Conservation (phyloP, 2,329 filamentous ascomycete species). For the Periconia digitata region DNA sequence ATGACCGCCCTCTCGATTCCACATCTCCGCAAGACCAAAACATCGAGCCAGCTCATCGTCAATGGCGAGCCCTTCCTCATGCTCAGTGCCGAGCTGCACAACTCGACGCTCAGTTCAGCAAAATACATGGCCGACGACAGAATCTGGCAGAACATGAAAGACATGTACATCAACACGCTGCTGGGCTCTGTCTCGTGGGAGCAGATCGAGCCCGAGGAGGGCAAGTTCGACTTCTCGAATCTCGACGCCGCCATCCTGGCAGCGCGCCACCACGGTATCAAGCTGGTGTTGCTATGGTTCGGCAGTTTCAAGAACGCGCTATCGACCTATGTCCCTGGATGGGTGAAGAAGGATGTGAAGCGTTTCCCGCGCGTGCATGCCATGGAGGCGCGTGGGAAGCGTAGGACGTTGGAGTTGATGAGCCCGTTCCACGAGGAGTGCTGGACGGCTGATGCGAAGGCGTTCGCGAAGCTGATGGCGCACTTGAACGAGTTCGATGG, state of each 20-base stretch:
- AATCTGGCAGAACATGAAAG: slow-evolving; percentile 47
- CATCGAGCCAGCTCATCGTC: slow-evolving; percentile 45
- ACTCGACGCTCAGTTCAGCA: slow-evolving; percentile 50
- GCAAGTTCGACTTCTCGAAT: slow-evolving; percentile 46
- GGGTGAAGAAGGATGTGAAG: slow-evolving; percentile 39
- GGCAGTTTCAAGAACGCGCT: slow-evolving; percentile 51
- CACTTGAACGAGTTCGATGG: slow-evolving; percentile 48
- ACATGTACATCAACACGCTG: slow-evolving; percentile 49
- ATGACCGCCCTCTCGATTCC: slow-evolving; percentile 5
- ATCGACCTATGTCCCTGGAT: slow-evolving; percentile 28
- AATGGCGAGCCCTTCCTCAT: slow-evolving; percentile 50
- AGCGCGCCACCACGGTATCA: slow-evolving; percentile 42
- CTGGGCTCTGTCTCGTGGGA: slow-evolving; percentile 52
- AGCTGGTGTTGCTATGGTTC: slow-evolving; percentile 51
- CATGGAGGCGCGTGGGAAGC: slow-evolving; percentile 18
- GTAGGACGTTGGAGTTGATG: slow-evolving; percentile 22
- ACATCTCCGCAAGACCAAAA: slow-evolving; percentile 11
- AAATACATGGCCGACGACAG: slow-evolving; percentile 46
- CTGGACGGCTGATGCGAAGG: slow-evolving; percentile 42
- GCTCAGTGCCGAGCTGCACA: slow-evolving; percentile 51
- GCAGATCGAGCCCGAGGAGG: slow-evolving; percentile 50
- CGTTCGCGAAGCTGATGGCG: slow-evolving; percentile 40
- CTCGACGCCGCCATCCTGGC: slow-evolving; percentile 45
- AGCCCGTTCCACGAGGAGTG: slow-evolving; percentile 40
- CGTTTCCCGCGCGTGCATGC: slow-evolving; percentile 28